Conservation (phyloP, 2,329 filamentous ascomycete genomes). For the Fusarium pininemorale region DNA sequence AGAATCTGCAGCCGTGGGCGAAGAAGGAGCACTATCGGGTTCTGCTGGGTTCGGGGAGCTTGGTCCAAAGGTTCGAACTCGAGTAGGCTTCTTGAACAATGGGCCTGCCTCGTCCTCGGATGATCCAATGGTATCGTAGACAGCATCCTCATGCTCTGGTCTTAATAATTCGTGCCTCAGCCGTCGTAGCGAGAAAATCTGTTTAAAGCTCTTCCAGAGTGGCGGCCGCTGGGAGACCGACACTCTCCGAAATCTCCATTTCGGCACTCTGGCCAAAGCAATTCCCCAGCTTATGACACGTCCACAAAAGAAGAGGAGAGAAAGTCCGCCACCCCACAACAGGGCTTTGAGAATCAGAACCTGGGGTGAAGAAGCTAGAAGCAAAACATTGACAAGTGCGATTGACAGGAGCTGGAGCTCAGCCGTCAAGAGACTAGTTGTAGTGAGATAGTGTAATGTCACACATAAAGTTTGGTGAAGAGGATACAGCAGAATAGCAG, state of each 20-base stretch:
- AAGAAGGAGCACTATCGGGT: slow-evolving; percentile 26
- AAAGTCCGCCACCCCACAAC: slow-evolving; percentile 84
- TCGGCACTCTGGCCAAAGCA: slow-evolving; percentile 85
- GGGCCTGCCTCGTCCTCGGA: slow-evolving; percentile 46
- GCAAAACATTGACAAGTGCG: slow-evolving; percentile 80
- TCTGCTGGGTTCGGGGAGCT: slow-evolving; percentile 9
- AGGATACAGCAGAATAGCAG: slow-evolving; percentile 76
- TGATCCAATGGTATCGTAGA: slow-evolving; percentile 45
- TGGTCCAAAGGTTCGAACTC: slow-evolving; percentile 46
- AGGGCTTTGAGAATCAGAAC: slow-evolving; percentile 84
- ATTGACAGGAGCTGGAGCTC: slow-evolving; percentile 90
- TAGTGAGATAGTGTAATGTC: slow-evolving; percentile 81
- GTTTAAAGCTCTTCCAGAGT: slow-evolving; percentile 53
- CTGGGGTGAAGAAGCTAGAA: slow-evolving; percentile 84
- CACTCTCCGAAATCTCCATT: slow-evolving; percentile 82
- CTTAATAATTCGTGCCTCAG: slow-evolving; percentile 54
- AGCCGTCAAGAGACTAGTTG: slow-evolving; percentile 85
- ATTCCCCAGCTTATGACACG: slow-evolving; percentile 85
- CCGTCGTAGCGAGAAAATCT: slow-evolving; percentile 56
- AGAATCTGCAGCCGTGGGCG: slow-evolving; percentile 27
- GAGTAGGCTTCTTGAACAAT: slow-evolving; percentile 30
- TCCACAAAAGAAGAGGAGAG: slow-evolving; percentile 76
- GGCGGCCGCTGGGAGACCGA: slow-evolving; percentile 49
- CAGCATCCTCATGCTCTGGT: slow-evolving; percentile 44
- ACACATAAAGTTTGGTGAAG: slow-evolving; percentile 81